A percentile compares a stretch with the other conserved stretches of the same genome.
phyloP scores from a whole-genome alignment of 768 basidiomycete genomes.

The button mushroom (Agaricus bisporus) region DNA sequence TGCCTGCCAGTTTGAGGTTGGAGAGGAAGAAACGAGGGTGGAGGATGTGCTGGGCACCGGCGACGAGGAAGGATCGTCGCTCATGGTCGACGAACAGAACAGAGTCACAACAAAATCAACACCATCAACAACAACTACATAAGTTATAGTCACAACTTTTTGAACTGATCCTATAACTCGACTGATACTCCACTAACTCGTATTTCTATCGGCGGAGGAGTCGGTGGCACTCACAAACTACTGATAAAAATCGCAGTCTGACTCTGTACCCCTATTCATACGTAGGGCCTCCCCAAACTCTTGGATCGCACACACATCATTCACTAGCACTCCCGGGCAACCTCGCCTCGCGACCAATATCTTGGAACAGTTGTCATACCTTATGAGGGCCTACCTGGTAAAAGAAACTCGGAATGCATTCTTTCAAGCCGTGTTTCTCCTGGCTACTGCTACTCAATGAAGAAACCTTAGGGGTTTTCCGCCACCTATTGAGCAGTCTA shows the following conservation, averaged over 20 bases:
- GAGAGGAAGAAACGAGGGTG: conserved; percentile 9
- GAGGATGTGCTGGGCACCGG: conserved; percentile 3
- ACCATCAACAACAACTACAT: no score
- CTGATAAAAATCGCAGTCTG: neutral
- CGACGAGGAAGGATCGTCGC: conserved; percentile 5
- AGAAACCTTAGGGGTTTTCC: conserved; percentile 31
- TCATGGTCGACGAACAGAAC: neutral
- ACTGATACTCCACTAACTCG: no score
- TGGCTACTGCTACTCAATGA: conserved; percentile 49
- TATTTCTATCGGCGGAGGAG: neutral
- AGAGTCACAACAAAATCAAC: neutral
- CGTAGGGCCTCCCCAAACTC: conserved; percentile 36
- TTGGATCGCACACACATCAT: no score
- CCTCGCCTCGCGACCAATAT: conserved; percentile 34
- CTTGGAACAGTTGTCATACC: conserved; percentile 21
- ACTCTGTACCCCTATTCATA: conserved; percentile 17
- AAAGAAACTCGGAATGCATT: neutral
- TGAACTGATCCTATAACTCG: no score
- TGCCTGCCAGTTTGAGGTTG: conserved; percentile 50
- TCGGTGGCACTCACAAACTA: conserved; percentile 3
- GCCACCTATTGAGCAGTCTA: conserved; percentile 11
- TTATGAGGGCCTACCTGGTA: conserved; percentile 16
- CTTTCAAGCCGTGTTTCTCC: conserved; percentile 46
- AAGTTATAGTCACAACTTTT: no score
- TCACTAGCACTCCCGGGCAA: no score